These are phyloP conservation scores for Penicillium robsamsonii DNA, from an alignment of 495 filamentous ascomycete genomes.

Conservation along the genomic window DNA sequence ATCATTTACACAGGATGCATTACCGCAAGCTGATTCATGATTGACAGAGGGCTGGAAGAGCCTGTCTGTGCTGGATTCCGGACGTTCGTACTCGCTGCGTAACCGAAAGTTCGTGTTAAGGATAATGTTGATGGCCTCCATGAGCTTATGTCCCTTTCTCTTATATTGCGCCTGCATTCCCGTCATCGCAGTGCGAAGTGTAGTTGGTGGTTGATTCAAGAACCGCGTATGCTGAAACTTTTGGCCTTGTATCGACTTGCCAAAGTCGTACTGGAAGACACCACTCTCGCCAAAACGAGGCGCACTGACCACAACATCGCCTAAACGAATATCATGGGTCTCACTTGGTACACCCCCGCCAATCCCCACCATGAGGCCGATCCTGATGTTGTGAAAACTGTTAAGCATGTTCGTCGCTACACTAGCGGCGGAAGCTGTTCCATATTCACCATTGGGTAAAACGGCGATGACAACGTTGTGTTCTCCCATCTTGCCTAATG, in stretches of 20 bases:
- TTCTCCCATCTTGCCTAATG: constrained; percentile 32
- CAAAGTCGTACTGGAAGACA: constrained; percentile 43
- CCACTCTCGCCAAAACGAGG: constrained; percentile 24
- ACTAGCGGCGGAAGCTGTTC: constrained; percentile 9
- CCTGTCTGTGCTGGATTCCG: constrained; percentile 30
- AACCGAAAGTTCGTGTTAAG: constrained; percentile 23
- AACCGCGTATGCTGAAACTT: constrained; percentile 25
- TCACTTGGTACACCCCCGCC: constrained; percentile 25
- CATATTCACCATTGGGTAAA: constrained; percentile 27
- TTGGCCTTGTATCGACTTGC: constrained; percentile 23
- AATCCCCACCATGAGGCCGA: constrained; percentile 35
- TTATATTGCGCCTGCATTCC: constrained; percentile 17
- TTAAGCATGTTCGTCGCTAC: constrained; percentile 28
- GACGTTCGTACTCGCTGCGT: constrained; percentile 26
- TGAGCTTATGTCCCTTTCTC: constrained; percentile 20
- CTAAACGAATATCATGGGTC: constrained; percentile 31
- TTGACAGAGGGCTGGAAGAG: constrained; percentile 29
- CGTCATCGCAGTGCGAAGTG: constrained; percentile 20
- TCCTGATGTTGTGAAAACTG: constrained; percentile 33
- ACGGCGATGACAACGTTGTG: constrained; percentile 37
- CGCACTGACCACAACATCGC: constrained; percentile 42
- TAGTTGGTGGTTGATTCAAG: constrained; percentile 32
- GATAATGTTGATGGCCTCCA: constrained; percentile 18
- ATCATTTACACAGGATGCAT: not conserved
- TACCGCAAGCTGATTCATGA: constrained; percentile 26